phyloP scores from a whole-genome alignment of 495 filamentous ascomycete species.

The Trichoderma reesei region DNA sequence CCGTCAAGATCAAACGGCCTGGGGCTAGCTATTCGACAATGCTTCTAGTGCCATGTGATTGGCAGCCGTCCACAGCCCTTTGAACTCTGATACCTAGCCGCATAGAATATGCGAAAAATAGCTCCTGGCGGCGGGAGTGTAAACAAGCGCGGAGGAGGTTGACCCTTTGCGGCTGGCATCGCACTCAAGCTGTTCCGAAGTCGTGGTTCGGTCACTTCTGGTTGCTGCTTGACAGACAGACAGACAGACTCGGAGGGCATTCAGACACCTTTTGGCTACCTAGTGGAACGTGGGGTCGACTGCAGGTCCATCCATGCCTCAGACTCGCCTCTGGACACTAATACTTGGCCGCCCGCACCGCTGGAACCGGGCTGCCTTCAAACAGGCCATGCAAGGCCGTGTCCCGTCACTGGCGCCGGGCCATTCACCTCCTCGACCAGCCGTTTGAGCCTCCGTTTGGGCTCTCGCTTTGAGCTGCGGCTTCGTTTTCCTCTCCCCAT shows the following conservation, averaged over 20 bases:
- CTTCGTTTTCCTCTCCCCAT: background rate
- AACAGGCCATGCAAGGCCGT: background rate
- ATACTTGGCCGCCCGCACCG: constrained; percentile 1
- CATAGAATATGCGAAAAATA: constrained; percentile 2
- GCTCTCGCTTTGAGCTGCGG: background rate
- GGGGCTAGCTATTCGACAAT: background rate
- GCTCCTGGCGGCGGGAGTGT: background rate
- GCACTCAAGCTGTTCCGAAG: background rate
- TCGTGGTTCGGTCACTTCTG: background rate
- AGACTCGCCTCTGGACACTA: background rate
- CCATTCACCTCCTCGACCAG: background rate
- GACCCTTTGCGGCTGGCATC: background rate
- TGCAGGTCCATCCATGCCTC: background rate
- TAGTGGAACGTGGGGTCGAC: constrained; percentile 5
- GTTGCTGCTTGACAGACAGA: background rate
- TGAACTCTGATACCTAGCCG: background rate
- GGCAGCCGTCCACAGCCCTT: constrained; percentile 5
- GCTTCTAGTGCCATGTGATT: constrained; percentile 5
- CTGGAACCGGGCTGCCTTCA: background rate
- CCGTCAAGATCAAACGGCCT: constrained; percentile 6
- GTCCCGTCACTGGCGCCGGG: background rate
- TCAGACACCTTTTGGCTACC: too few relatives aligned
- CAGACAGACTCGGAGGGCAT: background rate
- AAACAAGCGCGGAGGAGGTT: background rate
- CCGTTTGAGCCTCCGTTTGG: background rate